These are phyloP conservation scores for Peltaster fructicola DNA, from an alignment of 2,329 filamentous ascomycete genomes.

Conservation along the genomic window DNA sequence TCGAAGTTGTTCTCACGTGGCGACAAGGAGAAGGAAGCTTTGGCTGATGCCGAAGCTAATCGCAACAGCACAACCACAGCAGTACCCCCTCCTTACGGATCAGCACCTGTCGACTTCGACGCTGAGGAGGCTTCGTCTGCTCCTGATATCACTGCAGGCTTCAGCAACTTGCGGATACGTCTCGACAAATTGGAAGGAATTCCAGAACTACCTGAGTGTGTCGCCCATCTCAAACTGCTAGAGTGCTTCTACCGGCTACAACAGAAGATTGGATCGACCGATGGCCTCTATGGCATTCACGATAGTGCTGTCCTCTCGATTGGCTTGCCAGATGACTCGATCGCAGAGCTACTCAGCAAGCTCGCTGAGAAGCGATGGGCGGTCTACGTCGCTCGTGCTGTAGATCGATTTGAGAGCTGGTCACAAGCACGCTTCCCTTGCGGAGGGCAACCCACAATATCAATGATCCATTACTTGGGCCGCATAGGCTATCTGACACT, in stretches of 20 bases:
- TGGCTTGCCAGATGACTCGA: constrained; percentile 18
- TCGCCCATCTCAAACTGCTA: constrained; percentile 58
- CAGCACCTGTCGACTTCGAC: constrained; percentile 9
- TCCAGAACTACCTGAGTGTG: constrained; percentile 39
- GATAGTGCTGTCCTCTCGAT: constrained; percentile 19
- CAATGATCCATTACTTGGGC: not conserved
- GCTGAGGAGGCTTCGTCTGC: constrained; percentile 9
- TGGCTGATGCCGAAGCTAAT: constrained; percentile 9
- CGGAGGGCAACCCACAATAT: constrained; percentile 18
- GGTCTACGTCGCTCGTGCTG: constrained; percentile 49
- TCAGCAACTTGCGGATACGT: constrained; percentile 17
- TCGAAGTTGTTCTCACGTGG: constrained; percentile 12
- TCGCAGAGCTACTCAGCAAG: constrained; percentile 24
- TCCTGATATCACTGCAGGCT: constrained; percentile 15
- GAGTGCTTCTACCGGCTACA: constrained; percentile 49
- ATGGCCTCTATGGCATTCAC: constrained; percentile 48
- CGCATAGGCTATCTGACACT: constrained; percentile 1
- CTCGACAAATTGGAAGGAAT: constrained; percentile 8
- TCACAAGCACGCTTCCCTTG: constrained; percentile 30
- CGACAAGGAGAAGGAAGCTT: constrained; percentile 15
- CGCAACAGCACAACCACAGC: constrained; percentile 4
- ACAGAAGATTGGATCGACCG: constrained; percentile 45
- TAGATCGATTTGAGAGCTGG: constrained; percentile 51
- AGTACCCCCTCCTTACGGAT: constrained; percentile 9
- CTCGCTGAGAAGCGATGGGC: constrained; percentile 59